A percentile compares a stretch with the other conserved stretches of the same genome.
These are phyloP conservation scores for Gnetum montanum DNA, from an alignment of 75 land plant genomes.

Conservation along the genomic window DNA sequence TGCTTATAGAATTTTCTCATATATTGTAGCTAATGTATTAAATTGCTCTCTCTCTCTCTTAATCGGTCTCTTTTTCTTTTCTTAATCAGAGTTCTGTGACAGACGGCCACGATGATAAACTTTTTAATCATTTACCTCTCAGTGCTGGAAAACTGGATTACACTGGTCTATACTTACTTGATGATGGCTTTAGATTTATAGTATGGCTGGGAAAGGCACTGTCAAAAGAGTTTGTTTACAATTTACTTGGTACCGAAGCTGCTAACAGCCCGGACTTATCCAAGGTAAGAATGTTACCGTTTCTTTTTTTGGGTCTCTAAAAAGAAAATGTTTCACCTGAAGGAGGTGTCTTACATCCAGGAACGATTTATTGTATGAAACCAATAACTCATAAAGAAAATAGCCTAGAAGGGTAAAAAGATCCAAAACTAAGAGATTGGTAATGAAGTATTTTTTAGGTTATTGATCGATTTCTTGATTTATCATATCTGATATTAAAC, in stretches of 20 bases:
- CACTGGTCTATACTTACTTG: conserved; percentile 22
- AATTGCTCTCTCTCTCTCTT: conserved; percentile 2
- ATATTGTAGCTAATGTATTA: not conserved
- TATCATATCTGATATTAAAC: not conserved
- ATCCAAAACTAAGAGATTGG: too few relatives aligned
- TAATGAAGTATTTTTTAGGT: too few relatives aligned
- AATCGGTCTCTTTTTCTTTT: not conserved
- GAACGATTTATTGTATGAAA: too few relatives aligned
- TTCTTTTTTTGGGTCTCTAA: too few relatives aligned
- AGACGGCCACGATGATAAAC: conserved; percentile 19
- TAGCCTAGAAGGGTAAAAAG: too few relatives aligned
- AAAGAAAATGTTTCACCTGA: too few relatives aligned
- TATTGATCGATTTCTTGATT: too few relatives aligned
- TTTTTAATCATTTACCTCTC: conserved; percentile 13
- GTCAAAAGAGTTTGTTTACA: conserved; percentile 16
- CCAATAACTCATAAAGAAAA: too few relatives aligned
- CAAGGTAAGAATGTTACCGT: conserved; percentile 11
- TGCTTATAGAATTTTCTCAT: not conserved
- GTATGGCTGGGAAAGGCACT: conserved; percentile 33
- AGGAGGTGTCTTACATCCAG: too few relatives aligned
- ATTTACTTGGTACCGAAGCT: conserved; percentile 25
- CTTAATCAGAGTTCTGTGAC: conserved; percentile 23
- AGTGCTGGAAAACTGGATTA: conserved; percentile 22
- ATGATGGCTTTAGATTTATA: conserved; percentile 26
- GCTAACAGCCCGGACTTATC: conserved; percentile 15